Base-by-base conservation (phyloP, 2,329 filamentous ascomycete species). In the Rugonectria rugulosa region DNA sequence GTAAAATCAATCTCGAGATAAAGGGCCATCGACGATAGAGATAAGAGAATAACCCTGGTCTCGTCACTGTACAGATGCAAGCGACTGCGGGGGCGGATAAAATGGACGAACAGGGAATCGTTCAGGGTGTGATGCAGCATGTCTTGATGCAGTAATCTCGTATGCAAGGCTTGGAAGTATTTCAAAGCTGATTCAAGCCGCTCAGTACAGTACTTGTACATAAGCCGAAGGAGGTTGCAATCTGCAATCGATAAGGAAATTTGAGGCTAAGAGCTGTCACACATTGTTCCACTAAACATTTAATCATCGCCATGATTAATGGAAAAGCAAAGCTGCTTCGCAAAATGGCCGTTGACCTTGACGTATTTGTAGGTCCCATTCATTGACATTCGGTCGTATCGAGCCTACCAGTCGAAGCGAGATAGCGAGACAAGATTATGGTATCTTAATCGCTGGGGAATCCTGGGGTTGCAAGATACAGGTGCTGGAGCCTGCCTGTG, bases 11-110 rank as follows among this genome's bases (percentile, higher is more conserved):
- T 32, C n/a, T 5, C 11, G 17, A 49, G 44, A 42, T 46, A 44
- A 48, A 44, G 19, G 31, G 37, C 32, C n/a, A 27, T 21, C 14
- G 19, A 43, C 32, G 29, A 14, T 23, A 23, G 15, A 55, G 52
- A 55, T 55, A 55, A 50, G 52, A 24, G 36, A 20, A 19, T 37
- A 41, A 43, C 23, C 32, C 31, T 34, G 41, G 51, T 27, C 12
- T 45, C 21, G 24, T n/a, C 31, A 41, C 17, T 15, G 20, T 42
- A 27, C 27, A 29, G 38, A 36, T 29, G 48, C 38, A 29, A 23
- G 11, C 26, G 31, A 38, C 29, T 45, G 32, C 49, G 46, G 36
- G 24, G 31, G 14, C 47, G 38, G 45, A 34, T 23, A 21, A 36
- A 37, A 17, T 31, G 26, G 32, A 27, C 19, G 20, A n/a, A 41